Conservation (phyloP, 148 eudicot genomes). For the Chenopodium berlandieri region DNA sequence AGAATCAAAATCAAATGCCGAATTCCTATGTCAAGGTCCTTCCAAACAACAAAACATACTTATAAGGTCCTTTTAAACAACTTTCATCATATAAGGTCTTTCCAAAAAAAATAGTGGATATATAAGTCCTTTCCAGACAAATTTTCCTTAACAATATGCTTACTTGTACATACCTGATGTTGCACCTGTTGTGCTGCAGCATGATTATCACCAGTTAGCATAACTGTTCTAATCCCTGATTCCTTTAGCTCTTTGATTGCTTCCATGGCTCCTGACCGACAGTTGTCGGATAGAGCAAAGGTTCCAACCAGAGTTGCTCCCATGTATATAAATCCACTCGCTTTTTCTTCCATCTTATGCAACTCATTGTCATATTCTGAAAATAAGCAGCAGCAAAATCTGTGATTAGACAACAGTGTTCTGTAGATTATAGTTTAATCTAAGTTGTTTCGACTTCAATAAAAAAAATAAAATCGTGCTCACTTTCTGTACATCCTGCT, state of each 20-base stretch:
- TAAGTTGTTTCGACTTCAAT: background rate
- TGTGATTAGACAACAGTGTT: background rate
- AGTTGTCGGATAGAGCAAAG: slow-evolving; percentile 37
- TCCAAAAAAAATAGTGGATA: too few relatives aligned
- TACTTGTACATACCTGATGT: slow-evolving; percentile 30
- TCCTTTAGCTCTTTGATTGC: slow-evolving; percentile 38
- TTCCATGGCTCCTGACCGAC: slow-evolving; percentile 40
- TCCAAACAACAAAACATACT: too few relatives aligned
- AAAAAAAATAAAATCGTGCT: background rate
- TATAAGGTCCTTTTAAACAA: too few relatives aligned
- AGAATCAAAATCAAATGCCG: too few relatives aligned
- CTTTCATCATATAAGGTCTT: too few relatives aligned
- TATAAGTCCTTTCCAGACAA: too few relatives aligned
- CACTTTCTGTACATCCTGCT: slow-evolving; percentile 38
- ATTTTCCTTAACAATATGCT: background rate
- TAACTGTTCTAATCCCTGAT: slow-evolving; percentile 34
- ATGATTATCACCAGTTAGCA: slow-evolving; percentile 45
- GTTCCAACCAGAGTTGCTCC: slow-evolving; percentile 33
- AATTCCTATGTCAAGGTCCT: too few relatives aligned
- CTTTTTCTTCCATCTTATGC: slow-evolving; percentile 22
- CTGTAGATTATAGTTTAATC: background rate
- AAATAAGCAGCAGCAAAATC: background rate
- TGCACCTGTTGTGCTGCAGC: slow-evolving; percentile 37
- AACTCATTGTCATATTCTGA: slow-evolving; percentile 23
- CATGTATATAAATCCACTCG: slow-evolving; percentile 32